phyloP scores from a whole-genome alignment of 2,329 filamentous ascomycete species.

The Sporothrix mexicana region DNA sequence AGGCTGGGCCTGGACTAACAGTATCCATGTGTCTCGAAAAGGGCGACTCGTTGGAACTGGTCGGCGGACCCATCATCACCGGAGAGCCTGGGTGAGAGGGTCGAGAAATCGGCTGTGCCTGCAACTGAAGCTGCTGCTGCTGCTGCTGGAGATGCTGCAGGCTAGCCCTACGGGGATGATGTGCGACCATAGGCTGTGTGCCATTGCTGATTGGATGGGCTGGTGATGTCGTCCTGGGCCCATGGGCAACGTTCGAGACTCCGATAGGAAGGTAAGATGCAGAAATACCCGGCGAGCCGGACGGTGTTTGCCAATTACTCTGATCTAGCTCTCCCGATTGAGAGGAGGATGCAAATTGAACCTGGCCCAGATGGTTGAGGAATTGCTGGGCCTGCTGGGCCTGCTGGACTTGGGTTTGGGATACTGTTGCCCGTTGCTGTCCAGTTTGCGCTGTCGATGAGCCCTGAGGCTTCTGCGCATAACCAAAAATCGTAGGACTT shows the following conservation, averaged over 20 bases:
- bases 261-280: neutral
- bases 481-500: no score
- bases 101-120: neutral
- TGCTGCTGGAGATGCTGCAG: constrained; percentile 5
- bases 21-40: neutral
- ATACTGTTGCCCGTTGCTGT: no score
- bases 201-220: neutral
- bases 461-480: neutral
- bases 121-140: neutral
- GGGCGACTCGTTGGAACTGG: no score
- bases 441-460: no score
- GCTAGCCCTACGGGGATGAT: neutral
- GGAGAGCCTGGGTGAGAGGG: neutral
- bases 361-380: neutral
- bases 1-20: neutral
- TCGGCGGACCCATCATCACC: no score
- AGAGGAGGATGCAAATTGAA: neutral
- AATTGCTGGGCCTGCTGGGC: neutral
- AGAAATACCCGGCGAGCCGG: neutral
- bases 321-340: no score
- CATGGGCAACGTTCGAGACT: neutral
- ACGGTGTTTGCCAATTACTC: neutral
- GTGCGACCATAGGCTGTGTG: neutral
- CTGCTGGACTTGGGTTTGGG: neutral
- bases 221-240: neutral